phyloP scores from a whole-genome alignment of 2,329 filamentous ascomycete genomes.

The Fusarium proliferatum region DNA sequence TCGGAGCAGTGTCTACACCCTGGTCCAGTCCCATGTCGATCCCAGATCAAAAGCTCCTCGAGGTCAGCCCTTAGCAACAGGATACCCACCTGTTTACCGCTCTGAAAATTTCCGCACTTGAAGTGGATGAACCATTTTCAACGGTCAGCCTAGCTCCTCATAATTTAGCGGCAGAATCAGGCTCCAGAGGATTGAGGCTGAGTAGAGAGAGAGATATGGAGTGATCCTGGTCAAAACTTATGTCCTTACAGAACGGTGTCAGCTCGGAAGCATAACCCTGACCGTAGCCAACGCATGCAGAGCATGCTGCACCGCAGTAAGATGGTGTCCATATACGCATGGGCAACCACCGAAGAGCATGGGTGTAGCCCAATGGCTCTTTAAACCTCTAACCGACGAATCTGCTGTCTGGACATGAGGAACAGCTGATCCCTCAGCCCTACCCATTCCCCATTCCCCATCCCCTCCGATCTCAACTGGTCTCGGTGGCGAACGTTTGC shows the following conservation, averaged over 20 bases:
- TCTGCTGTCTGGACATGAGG: constrained; percentile 14
- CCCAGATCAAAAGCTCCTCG: constrained; percentile 5
- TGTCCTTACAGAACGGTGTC: constrained; percentile 10
- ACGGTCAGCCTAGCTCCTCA: not conserved
- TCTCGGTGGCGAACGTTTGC: constrained; percentile 25
- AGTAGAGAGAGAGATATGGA: constrained; percentile 17
- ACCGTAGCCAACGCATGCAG: constrained; percentile 23
- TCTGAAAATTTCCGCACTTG: constrained; percentile 2
- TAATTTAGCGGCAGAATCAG: constrained; percentile 5
- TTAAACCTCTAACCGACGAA: not conserved
- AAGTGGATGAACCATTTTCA: not conserved
- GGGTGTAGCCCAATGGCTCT: constrained; percentile 6
- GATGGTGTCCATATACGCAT: constrained; percentile 24
- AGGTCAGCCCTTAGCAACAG: constrained; percentile 30
- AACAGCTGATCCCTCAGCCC: constrained; percentile 43
- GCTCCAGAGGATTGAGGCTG: constrained; percentile 27
- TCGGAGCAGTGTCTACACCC: constrained; percentile 10
- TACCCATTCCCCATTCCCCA: constrained; percentile 14
- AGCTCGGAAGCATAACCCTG: constrained; percentile 19
- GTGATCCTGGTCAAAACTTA: constrained; percentile 8
- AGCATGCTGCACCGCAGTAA: constrained; percentile 25
- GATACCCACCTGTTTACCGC: constrained; percentile 20
- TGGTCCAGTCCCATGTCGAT: constrained; percentile 1
- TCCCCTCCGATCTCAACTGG: constrained; percentile 10
- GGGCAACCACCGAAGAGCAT: constrained; percentile 5